Conservation (phyloP, 2,329 filamentous ascomycete genomes). For the Polytolypa hystricis region DNA sequence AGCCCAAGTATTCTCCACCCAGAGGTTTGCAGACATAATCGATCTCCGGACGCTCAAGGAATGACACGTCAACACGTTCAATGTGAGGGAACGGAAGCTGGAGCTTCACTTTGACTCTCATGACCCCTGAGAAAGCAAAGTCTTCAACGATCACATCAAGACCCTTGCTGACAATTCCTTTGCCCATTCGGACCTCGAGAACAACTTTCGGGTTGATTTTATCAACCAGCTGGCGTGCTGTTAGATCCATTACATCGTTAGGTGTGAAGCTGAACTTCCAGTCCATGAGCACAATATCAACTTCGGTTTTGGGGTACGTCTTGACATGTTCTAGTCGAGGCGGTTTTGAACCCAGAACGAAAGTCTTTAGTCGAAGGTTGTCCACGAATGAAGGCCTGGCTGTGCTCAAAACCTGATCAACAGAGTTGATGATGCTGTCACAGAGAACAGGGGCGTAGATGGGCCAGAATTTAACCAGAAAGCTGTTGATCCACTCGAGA, state of each 20-base stretch:
- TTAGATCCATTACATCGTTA: conserved; percentile 87
- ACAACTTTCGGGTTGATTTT: conserved; percentile 97
- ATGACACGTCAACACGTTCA: conserved; percentile 89
- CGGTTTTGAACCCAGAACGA: conserved; percentile 88
- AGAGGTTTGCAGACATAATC: conserved; percentile 98
- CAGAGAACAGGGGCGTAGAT: conserved; percentile 94
- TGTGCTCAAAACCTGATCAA: conserved; percentile 90
- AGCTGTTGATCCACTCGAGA: conserved; percentile 98
- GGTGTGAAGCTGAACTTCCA: conserved; percentile 99
- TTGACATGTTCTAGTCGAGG: conserved; percentile 96
- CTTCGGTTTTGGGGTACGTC: conserved; percentile 90
- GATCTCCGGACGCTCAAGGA: conserved; percentile 76
- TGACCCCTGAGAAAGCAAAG: conserved; percentile 89
- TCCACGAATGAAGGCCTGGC: conserved; percentile 88
- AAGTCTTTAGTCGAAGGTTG: conserved; percentile 84
- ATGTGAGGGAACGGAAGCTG: conserved; percentile 93
- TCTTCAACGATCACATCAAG: conserved; percentile 96
- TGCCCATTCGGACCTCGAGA: conserved; percentile 86
- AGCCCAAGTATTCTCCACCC: conserved; percentile 87
- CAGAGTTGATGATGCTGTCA: conserved; percentile 81
- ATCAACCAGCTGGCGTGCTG: conserved; percentile 76
- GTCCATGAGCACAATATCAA: conserved; percentile 95
- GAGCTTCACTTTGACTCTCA: conserved; percentile 96
- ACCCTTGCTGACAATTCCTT: conserved; percentile 93
- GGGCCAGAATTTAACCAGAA: conserved; percentile 97